phyloP scores from a whole-genome alignment of 169 alveolate species.

The Perkinsus olseni region DNA sequence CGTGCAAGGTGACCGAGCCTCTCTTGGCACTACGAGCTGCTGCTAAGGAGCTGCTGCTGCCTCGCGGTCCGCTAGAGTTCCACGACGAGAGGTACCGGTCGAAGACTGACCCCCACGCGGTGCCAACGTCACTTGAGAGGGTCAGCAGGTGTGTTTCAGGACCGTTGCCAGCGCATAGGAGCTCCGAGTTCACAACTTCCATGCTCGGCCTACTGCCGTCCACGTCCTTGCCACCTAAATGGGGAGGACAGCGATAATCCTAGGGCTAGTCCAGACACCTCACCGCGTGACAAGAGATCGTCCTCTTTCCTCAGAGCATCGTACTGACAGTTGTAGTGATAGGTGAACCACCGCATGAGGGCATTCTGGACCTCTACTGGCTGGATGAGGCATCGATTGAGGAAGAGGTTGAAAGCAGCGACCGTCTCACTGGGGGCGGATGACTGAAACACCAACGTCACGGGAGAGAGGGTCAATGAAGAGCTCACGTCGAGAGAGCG shows the following conservation, averaged over 20 bases:
- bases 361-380: not conserved
- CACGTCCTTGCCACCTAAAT: not conserved
- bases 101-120: not conserved
- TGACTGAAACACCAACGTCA: not conserved
- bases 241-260: not conserved
- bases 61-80: not conserved
- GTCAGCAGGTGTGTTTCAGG: not conserved
- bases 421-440: not conserved
- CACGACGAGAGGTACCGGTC: not conserved
- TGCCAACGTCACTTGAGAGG: not conserved
- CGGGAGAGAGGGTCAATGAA: too few relatives aligned
- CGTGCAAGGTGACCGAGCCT: not conserved
- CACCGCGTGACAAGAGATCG: not conserved
- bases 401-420: not conserved
- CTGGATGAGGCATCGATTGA: not conserved
- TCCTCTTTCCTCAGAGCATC: not conserved
- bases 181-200: not conserved
- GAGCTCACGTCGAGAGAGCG: too few relatives aligned
- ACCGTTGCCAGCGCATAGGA: not conserved
- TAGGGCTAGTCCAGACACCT: not conserved
- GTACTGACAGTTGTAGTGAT: not conserved
- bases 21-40: not conserved
- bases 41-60: not conserved
- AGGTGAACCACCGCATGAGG: not conserved
- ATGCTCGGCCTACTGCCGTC: not conserved